A percentile compares a stretch with the other conserved stretches of the same genome.
Conservation (phyloP, 2,329 filamentous ascomycete species). For the Alternaria sp. region DNA sequence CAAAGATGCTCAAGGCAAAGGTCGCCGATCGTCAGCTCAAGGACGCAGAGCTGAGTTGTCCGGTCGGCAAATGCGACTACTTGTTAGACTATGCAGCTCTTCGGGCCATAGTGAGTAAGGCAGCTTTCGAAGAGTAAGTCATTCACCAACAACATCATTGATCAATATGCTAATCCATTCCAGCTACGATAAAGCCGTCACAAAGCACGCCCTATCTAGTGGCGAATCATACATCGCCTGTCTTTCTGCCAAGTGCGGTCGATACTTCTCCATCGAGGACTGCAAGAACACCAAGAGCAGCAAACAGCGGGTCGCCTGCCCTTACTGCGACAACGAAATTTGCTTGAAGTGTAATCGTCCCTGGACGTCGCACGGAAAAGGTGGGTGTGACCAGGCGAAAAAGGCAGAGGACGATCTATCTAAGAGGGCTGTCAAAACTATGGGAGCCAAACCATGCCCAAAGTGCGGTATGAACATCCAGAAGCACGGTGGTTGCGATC, state of each 20-base stretch:
- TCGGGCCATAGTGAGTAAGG: conserved; percentile 13
- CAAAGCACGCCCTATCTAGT: conserved; percentile 18
- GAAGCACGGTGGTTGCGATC: conserved; percentile 36
- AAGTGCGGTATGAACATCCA: conserved; percentile 33
- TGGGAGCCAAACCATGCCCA: conserved; percentile 38
- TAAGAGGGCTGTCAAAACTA: conserved; percentile 16
- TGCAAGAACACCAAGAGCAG: conserved; percentile 7
- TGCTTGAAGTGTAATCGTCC: conserved; percentile 32
- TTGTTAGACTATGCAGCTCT: conserved; percentile 14
- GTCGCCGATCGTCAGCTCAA: conserved; percentile 17
- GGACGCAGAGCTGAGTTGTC: conserved; percentile 22
- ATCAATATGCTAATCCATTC: conserved; percentile 2
- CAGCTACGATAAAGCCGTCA: conserved; percentile 32
- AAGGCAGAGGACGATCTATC: conserved; percentile 25
- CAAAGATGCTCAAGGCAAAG: conserved; percentile 26
- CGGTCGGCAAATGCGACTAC: conserved; percentile 18
- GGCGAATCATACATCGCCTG: conserved; percentile 24
- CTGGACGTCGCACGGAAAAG: conserved; percentile 16
- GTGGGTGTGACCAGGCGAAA: conserved; percentile 23
- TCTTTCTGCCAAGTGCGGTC: conserved; percentile 25
- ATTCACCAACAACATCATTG: no score
- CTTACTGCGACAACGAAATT: conserved; percentile 27
- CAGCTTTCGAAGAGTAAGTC: conserved; percentile 23
- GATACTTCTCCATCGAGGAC: conserved; percentile 31
- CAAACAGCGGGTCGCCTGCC: conserved; percentile 27